Evolutionary conservation across 768 basidiomycete genomes (phyloP).

Genomic region (Suillus luteus): DNA sequence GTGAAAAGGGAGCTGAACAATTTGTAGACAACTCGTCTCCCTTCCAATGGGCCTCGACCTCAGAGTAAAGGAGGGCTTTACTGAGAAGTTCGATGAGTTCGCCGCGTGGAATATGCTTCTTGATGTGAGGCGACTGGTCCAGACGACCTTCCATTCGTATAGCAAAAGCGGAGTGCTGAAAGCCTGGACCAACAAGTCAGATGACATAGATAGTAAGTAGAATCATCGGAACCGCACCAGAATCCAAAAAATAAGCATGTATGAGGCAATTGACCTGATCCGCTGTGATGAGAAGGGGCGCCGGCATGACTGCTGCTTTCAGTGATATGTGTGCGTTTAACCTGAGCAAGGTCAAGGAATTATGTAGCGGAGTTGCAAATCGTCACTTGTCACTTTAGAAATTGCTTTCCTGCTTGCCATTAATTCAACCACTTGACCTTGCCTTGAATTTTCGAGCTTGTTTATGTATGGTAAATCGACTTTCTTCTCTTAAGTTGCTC

Average conservation of each 20-base stretch:
- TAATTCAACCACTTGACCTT: not conserved
- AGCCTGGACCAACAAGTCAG: constrained; percentile 48
- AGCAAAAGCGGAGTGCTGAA: constrained; percentile 81
- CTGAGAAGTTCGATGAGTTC: constrained; percentile 79
- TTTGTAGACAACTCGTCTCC: constrained; percentile 57
- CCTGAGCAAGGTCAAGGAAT: not conserved
- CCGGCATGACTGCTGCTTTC: constrained; percentile 29
- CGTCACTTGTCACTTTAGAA: not conserved
- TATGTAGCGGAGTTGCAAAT: constrained; percentile 6
- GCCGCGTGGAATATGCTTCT: constrained; percentile 77
- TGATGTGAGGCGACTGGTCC: constrained; percentile 65
- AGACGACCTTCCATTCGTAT: constrained; percentile 73
- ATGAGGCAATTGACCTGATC: constrained; percentile 87
- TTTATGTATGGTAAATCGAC: not conserved
- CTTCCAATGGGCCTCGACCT: constrained; percentile 85
- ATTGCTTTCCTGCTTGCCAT: not conserved
- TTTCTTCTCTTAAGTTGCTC: not conserved
- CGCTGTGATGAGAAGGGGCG: constrained; percentile 66
- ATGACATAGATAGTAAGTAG: constrained; percentile 11
- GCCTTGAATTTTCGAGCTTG: not conserved
- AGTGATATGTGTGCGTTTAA: not conserved
- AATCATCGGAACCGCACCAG: constrained; percentile 47
- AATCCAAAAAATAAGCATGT: constrained; percentile 82
- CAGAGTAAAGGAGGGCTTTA: constrained; percentile 78
- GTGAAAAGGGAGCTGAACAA: constrained; percentile 71